phyloP scores from a whole-genome alignment of 768 basidiomycete genomes.

The Daedaleopsis sinensis region DNA sequence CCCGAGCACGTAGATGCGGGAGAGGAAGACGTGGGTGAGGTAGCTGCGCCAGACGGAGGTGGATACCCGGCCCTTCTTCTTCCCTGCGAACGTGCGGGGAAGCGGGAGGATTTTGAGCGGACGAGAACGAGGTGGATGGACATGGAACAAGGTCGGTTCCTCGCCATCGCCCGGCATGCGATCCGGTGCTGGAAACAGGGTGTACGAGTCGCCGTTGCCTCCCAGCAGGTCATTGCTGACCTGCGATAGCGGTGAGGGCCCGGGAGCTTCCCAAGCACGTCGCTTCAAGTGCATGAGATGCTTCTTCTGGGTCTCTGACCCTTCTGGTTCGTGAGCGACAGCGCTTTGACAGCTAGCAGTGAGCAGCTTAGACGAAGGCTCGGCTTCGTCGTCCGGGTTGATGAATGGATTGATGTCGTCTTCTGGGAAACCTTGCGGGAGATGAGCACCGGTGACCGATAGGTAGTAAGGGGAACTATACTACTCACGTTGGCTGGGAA shows the following conservation, averaged over 20 bases:
- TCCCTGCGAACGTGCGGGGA: neutral
- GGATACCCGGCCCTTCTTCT: neutral
- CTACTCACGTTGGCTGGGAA: neutral
- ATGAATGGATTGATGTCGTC: conserved; percentile 1
- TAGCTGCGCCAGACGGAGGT: neutral
- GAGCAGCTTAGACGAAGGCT: neutral
- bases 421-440: neutral
- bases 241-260: neutral
- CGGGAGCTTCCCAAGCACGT: neutral
- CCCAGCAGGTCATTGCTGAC: neutral
- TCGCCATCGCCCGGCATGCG: neutral
- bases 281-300: neutral
- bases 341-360: neutral
- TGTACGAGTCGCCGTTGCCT: neutral
- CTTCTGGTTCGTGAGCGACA: neutral
- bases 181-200: neutral
- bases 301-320: neutral
- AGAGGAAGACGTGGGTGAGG: neutral
- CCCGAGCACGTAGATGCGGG: neutral
- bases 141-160: neutral
- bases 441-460: neutral
- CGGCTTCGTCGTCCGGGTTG: neutral
- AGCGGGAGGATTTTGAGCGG: neutral
- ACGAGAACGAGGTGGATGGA: neutral
- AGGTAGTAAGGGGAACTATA: neutral